Base-by-base conservation (phyloP, 2,329 filamentous ascomycete genomes). In the Xylogone sp. region DNA sequence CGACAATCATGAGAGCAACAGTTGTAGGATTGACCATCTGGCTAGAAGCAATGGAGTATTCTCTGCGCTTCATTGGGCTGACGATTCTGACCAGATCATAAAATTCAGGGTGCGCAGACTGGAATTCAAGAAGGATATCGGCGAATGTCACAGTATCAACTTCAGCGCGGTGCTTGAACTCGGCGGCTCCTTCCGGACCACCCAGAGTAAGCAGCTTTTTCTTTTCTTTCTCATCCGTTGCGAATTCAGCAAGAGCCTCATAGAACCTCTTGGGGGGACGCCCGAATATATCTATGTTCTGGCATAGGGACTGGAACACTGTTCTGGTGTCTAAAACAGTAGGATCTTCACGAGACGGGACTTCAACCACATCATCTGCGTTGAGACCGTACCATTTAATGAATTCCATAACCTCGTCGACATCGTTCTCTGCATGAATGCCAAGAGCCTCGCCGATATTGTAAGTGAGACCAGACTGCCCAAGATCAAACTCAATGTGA, bases 11-110 rank as follows among this genome's bases (percentile, higher is more conserved):
- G 57, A 99, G 83, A 8, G 92, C 83, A 53, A 99, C 91, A n/a
- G 83, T 85, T 65, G 77, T 92, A 19, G 94, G 92, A 1, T 90
- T 92, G 42, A 97, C 93, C 63, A 93, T 90, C 74, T 99, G 94
- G 50, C 91, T 94, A 2, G 94, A 97, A 19, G 94, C 94, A 61
- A 99, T 97, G n/a, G 90, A 96, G 80, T 99, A 99, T 73, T 99
- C 94, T 64, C 94, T 84, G 55, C 94, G 89, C 81, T 99, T 99
- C 76, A 96, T 85, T 12, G 94, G 93, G 58, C 79, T 82, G 58
- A 99, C 88, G 55, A 99, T 90, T 64, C 86, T 87, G 57, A 88
- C 82, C 52, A 99, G 86, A 62, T 97, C 91, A 66, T 91, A 83
- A 83, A 97, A 94, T 53, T 77, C 77, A 5, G 93, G 94, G 62